These are phyloP conservation scores for Colletotrichum tropicicola DNA, from an alignment of 2,329 filamentous ascomycete genomes.

Conservation along the genomic window DNA sequence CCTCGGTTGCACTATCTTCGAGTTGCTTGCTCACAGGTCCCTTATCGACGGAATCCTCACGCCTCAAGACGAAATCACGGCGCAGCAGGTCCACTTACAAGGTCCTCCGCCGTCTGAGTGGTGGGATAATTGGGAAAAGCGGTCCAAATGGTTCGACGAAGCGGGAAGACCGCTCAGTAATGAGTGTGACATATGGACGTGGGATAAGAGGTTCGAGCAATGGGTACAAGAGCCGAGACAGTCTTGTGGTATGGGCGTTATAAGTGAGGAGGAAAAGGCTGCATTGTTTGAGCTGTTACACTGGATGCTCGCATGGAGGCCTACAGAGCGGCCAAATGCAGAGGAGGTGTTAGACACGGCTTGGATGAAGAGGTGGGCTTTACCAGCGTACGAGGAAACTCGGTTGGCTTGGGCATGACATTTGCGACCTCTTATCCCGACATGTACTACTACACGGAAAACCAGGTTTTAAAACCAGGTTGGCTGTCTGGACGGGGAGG, in stretches of 20 bases:
- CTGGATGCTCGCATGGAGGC: conserved; percentile 33
- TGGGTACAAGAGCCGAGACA: conserved; percentile 31
- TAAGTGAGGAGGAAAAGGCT: conserved; percentile 25
- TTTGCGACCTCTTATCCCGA: too few species aligned
- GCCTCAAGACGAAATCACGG: conserved; percentile 38
- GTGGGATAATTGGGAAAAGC: conserved; percentile 38
- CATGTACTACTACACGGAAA: too few species aligned
- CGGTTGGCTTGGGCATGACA: not conserved
- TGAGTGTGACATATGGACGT: conserved; percentile 27
- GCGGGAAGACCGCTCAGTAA: conserved; percentile 24
- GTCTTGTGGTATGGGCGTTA: conserved; percentile 9
- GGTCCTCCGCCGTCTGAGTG: conserved; percentile 39
- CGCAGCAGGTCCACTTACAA: conserved; percentile 41
- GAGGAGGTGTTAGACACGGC: conserved; percentile 15
- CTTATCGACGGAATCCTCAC: conserved; percentile 39
- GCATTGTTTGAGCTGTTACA: conserved; percentile 33
- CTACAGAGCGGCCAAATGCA: conserved; percentile 24
- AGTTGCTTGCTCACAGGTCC: conserved; percentile 37
- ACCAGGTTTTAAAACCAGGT: too few species aligned
- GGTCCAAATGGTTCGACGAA: conserved; percentile 22
- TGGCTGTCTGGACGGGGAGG: too few species aligned
- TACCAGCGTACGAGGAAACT: conserved; percentile 28
- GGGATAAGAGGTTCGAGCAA: conserved; percentile 31
- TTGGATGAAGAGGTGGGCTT: conserved; percentile 32
- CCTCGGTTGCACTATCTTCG: conserved; percentile 35